Conservation (phyloP, 768 basidiomycete species). For the Clathrus columnatus region DNA sequence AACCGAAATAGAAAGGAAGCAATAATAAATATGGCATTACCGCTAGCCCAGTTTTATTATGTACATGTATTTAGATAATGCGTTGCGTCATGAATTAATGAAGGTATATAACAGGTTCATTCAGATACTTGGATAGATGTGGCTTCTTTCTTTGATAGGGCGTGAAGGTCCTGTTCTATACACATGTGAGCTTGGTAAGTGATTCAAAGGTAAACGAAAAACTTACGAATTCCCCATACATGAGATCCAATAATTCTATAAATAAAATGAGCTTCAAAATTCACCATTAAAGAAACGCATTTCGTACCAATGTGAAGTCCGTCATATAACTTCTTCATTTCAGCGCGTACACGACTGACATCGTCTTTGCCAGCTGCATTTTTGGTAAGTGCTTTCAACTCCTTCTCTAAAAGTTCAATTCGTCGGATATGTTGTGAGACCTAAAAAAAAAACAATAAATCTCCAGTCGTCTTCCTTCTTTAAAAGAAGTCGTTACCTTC, state of each 20-base stretch:
- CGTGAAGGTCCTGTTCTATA: constrained; percentile 73
- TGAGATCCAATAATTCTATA: constrained; percentile 77
- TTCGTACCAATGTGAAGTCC: constrained; percentile 68
- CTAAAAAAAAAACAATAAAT: constrained; percentile 27
- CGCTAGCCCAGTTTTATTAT: too few relatives aligned
- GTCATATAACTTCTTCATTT: constrained; percentile 83
- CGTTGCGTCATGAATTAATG: too few relatives aligned
- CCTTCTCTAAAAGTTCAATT: constrained; percentile 86
- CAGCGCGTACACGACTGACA: constrained; percentile 60
- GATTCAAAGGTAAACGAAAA: constrained; percentile 16
- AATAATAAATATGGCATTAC: too few relatives aligned
- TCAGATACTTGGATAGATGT: constrained; percentile 46
- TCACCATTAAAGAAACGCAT: background rate
- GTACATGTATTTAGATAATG: too few relatives aligned
- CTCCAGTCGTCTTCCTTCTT: too few relatives aligned
- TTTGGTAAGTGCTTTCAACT: constrained; percentile 65
- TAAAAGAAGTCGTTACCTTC: constrained; percentile 53
- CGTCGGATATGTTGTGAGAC: constrained; percentile 75
- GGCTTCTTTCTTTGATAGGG: constrained; percentile 58
- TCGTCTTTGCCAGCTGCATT: constrained; percentile 73
- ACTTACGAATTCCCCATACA: constrained; percentile 85
- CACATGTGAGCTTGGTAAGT: background rate
- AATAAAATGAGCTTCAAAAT: background rate
- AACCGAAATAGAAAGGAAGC: too few relatives aligned
- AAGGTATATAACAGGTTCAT: too few relatives aligned